A percentile compares a stretch with the other conserved stretches of the same genome.
Conservation (phyloP, 1,284 basidiomycete species). For the Gomphus sp. region DNA sequence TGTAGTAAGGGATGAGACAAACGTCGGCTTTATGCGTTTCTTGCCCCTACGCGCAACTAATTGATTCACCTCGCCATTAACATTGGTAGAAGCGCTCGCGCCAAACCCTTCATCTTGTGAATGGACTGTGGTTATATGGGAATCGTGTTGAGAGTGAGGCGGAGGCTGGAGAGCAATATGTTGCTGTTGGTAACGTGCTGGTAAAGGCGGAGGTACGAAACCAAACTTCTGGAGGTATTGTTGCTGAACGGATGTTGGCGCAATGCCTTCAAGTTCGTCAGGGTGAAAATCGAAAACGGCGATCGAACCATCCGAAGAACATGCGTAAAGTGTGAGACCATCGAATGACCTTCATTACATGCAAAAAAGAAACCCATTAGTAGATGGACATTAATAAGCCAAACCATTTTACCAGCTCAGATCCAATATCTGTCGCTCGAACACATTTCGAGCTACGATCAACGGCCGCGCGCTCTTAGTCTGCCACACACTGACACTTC, state of each 20-base stretch:
- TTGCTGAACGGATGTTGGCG: conserved; percentile 64
- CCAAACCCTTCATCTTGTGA: conserved; percentile 28
- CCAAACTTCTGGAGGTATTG: conserved; percentile 75
- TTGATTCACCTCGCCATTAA: conserved; percentile 48
- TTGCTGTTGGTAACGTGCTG: background rate
- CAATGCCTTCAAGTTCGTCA: conserved; percentile 77
- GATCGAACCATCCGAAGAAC: conserved; percentile 92
- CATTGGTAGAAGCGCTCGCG: conserved; percentile 24
- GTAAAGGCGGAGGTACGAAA: conserved; percentile 42
- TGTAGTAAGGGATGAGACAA: conserved; percentile 23
- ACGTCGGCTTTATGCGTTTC: conserved; percentile 54
- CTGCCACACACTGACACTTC: conserved; percentile 88
- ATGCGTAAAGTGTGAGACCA: conserved; percentile 87
- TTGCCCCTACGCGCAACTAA: conserved; percentile 70
- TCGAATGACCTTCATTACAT: conserved; percentile 74
- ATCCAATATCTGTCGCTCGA: conserved; percentile 92
- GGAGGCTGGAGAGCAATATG: background rate
- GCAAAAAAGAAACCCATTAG: conserved; percentile 9
- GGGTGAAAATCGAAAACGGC: conserved; percentile 79
- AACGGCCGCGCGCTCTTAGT: conserved; percentile 85
- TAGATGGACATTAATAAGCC: background rate
- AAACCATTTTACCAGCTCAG: conserved; percentile 66
- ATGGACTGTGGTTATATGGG: conserved; percentile 25
- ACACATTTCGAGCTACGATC: conserved; percentile 89
- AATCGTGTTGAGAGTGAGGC: conserved; percentile 33